Conservation (phyloP, 1,284 basidiomycete genomes). For the Flammula alnicola region DNA sequence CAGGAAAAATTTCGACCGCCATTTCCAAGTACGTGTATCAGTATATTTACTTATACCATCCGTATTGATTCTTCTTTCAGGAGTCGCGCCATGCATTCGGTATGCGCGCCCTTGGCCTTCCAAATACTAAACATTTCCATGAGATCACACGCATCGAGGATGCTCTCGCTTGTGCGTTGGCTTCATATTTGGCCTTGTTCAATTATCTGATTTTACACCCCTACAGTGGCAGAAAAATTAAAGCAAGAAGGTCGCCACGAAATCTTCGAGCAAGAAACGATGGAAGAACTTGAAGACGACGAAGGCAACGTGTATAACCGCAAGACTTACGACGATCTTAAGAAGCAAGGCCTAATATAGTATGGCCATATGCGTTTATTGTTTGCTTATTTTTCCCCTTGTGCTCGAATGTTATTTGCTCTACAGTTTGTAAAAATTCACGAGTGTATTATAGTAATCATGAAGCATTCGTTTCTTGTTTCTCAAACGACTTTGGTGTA, state of each 20-base stretch:
- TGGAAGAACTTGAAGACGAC: slow-evolving; percentile 96
- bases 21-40: slow-evolving; percentile 74
- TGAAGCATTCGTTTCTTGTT: slow-evolving; percentile 11
- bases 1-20: slow-evolving; percentile 93
- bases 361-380: slow-evolving; percentile 8
- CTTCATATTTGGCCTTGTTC: slow-evolving; percentile 2
- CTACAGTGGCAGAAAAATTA: slow-evolving; percentile 91
- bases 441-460: slow-evolving; percentile 6
- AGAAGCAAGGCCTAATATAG: slow-evolving; percentile 89
- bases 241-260: slow-evolving; percentile 94
- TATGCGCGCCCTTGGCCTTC: slow-evolving; percentile 96
- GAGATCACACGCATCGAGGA: slow-evolving; percentile 98
- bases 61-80: slow-evolving; percentile 43
- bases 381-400: slow-evolving; percentile 8
- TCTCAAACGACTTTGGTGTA: slow-evolving; percentile 14
- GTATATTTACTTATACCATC: no score
- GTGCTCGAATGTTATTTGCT: background rate
- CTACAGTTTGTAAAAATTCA: slow-evolving; percentile 17
- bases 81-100: slow-evolving; percentile 98
- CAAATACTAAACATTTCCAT: slow-evolving; percentile 98
- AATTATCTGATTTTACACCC: slow-evolving; percentile 1
- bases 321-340: slow-evolving; percentile 90
- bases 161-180: slow-evolving; percentile 82
- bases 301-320: slow-evolving; percentile 95
- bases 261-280: slow-evolving; percentile 88